Percentiles rank a stretch among this genome's conserved stretches.
Conservation (phyloP, 1,284 basidiomycete species). For the Ustilago nuda region DNA sequence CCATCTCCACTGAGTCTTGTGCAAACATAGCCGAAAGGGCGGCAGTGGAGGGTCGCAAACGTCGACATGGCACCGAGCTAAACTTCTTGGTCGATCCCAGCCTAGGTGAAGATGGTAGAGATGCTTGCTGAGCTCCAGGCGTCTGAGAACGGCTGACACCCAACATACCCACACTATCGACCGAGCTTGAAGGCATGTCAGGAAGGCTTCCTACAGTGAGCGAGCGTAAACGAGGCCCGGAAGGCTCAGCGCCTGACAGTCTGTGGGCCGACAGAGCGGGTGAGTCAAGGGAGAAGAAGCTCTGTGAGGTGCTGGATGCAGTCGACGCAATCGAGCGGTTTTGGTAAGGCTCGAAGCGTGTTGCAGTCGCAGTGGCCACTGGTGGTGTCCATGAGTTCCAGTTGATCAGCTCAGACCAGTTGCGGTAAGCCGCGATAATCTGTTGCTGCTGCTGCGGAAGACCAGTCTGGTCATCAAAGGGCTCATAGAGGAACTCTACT, state of each 20-base stretch:
- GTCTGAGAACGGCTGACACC: constrained; percentile 11
- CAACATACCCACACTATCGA: constrained; percentile 20
- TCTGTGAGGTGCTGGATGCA: constrained; percentile 15
- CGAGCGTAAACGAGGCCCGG: constrained; percentile 13
- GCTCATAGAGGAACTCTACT: constrained; percentile 1
- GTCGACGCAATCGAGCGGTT: constrained; percentile 15
- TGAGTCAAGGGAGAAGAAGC: not conserved
- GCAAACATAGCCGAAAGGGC: not conserved
- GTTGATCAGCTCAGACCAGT: constrained; percentile 7
- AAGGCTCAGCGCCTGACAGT: not conserved
- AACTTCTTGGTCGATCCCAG: constrained; percentile 5
- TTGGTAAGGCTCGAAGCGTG: constrained; percentile 19
- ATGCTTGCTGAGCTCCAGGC: constrained; percentile 1
- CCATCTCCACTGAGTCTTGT: not conserved
- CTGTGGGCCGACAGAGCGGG: constrained; percentile 2
- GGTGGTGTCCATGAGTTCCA: not conserved
- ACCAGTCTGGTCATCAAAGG: not conserved
- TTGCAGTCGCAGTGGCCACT: not conserved
- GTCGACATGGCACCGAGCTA: constrained; percentile 24
- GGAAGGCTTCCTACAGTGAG: constrained; percentile 20
- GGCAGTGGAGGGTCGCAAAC: constrained; percentile 2
- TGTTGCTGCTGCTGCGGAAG: constrained; percentile 5
- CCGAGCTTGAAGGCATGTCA: constrained; percentile 7
- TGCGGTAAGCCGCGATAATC: not conserved
- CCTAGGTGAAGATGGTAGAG: constrained; percentile 8